phyloP scores from a whole-genome alignment of 352 stramenopile species.

The Phytophthora chlamydospora region DNA sequence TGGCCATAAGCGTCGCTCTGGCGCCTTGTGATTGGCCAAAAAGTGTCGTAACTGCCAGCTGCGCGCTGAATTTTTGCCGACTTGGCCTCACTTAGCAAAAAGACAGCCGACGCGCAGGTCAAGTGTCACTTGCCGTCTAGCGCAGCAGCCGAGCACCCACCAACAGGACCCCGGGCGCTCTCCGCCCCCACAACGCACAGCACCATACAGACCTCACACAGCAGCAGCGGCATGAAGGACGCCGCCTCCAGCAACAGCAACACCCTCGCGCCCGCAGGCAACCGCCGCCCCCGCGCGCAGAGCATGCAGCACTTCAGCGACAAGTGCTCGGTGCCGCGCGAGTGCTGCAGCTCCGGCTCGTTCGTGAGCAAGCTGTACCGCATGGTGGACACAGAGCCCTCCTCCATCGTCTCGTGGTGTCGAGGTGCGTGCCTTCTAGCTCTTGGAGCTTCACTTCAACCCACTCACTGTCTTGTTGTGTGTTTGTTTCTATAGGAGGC shows the following conservation, averaged over 20 bases:
- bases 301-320: conserved; percentile 56
- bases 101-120: conserved; percentile 38
- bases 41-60: conserved; percentile 22
- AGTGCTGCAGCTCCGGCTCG: conserved; percentile 71
- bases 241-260: conserved; percentile 5
- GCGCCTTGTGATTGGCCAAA: conserved; percentile 18
- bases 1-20: conserved; percentile 17
- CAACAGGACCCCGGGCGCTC: conserved; percentile 1
- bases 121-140: conserved; percentile 17
- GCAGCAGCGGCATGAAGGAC: conserved; percentile 38
- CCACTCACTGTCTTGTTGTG: neutral
- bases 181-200: conserved; percentile 14
- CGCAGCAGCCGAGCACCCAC: neutral
- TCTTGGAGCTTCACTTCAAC: neutral
- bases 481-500: conserved; percentile 50
- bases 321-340: conserved; percentile 37
- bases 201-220: conserved; percentile 6
- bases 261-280: conserved; percentile 9
- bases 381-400: conserved; percentile 85
- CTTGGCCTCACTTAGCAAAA: conserved; percentile 70
- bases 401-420: conserved; percentile 85
- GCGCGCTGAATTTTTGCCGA: conserved; percentile 40
- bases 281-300: conserved; percentile 52
- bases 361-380: conserved; percentile 89
- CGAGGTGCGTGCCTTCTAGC: conserved; percentile 36